Conservation (phyloP, 345 rosid genomes). For the Psidium guajava region DNA sequence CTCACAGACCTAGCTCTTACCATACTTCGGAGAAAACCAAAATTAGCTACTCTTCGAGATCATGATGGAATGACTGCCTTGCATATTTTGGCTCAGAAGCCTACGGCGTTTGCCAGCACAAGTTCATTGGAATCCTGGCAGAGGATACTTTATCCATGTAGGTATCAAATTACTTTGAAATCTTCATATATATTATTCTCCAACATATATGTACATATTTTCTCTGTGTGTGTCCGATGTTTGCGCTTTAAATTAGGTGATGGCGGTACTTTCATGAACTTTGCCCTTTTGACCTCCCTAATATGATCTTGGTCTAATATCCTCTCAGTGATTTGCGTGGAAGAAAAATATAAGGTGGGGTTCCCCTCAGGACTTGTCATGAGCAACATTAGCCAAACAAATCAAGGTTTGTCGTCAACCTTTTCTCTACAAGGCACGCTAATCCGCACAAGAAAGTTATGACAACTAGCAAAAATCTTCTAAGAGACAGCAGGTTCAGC, state of each 20-base stretch:
- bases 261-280: neutral
- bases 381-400: neutral
- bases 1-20: slow-evolving; percentile 19
- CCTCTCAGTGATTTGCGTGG: neutral
- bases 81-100: slow-evolving; percentile 21
- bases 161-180: neutral
- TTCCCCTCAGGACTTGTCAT: neutral
- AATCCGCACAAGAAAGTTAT: neutral
- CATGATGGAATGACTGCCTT: slow-evolving; percentile 23
- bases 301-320: neutral
- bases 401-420: neutral
- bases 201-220: neutral
- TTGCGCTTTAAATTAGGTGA: neutral
- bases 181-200: neutral
- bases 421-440: neutral
- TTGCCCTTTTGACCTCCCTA: neutral
- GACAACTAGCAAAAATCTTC: neutral
- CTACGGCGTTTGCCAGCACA: slow-evolving; percentile 10
- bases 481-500: neutral
- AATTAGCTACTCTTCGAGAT: slow-evolving; percentile 18
- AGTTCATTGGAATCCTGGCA: slow-evolving; percentile 6
- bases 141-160: slow-evolving; percentile 9
- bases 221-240: neutral
- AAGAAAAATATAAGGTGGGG: neutral
- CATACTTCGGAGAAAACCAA: slow-evolving; percentile 16